Evolutionary conservation across 208 protist species (phyloP).

Genomic region (Trypanosomatidae sp.): DNA sequence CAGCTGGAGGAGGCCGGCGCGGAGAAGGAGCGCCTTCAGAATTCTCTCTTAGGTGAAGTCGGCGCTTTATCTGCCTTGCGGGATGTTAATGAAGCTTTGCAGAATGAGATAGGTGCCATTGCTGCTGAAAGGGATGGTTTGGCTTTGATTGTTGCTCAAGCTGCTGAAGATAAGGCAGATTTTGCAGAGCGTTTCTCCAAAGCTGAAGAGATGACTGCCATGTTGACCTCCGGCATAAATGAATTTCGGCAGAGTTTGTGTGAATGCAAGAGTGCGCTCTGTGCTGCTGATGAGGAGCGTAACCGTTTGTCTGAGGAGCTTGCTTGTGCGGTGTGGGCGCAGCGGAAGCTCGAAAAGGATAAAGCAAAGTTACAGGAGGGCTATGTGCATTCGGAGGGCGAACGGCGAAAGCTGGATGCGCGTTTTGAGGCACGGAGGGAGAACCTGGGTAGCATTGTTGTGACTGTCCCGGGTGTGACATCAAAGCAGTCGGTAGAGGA

Average conservation of each 20-base stretch:
- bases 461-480: background rate
- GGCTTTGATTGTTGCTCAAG: background rate
- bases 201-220: background rate
- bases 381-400: conserved; percentile 27
- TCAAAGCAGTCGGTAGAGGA: conserved; percentile 7
- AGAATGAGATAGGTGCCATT: background rate
- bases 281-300: background rate
- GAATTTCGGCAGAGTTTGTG: background rate
- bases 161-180: background rate
- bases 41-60: too few species aligned
- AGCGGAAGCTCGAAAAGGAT: conserved; percentile 28
- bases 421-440: conserved; percentile 19
- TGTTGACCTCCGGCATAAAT: background rate
- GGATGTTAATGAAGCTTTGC: background rate
- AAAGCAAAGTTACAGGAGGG: conserved; percentile 29
- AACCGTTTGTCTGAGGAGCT: background rate
- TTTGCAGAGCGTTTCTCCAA: background rate
- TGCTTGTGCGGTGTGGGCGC: background rate
- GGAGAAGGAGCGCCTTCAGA: background rate
- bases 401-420: conserved; percentile 11
- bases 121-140: background rate
- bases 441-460: background rate
- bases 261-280: background rate
- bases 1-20: background rate
- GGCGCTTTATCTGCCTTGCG: background rate